Evolutionary conservation across 495 filamentous ascomycete species (phyloP), one percentile per base, ranked within the genome.

Genomic region (Hypoxylon fuscum): DNA sequence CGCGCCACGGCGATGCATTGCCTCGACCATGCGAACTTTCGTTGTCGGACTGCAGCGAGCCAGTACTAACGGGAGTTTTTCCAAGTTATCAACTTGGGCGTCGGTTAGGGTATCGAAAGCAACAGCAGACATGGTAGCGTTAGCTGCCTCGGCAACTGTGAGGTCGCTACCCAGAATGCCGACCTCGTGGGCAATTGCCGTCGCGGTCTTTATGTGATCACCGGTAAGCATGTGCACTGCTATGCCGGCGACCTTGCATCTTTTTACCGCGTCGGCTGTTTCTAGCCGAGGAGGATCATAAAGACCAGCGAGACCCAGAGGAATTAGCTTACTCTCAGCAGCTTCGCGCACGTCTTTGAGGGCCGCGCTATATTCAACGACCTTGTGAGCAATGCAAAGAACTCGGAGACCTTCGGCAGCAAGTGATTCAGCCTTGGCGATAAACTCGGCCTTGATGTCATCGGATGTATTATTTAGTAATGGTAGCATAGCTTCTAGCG

Each of bases 21-120:
- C 87, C 45, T 91, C 86, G 25, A 95, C 88, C 85, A 93, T 91
- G 43, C 89, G 85, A 27, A 92, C 85, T 69, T 91, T 92, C 18
- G 88, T 90, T 44, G 85, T 81, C 1, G 88, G 90, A 4, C 86
- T 84, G 56, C 88, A 91, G 45, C 88, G 83, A 64, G 89, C 87
- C 65, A 91, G 81, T 35, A 93, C 88, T 48, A 89, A 65, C 2
- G 89, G 87, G 6, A 92, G 79, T 20, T 79, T 79, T 23, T 88
- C 86, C 18, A 92, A 72, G 1, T 68, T 66, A 59, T 93, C 89
- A 67, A 91, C 85, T 63, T 91, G 79, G 4, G 81, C 78, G 38
- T 87, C 78, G 6, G 79, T 79, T 40, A 92, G 74, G 29, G 82
- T 82, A 70, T 90, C 88, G 51, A 91, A 91, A 53, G 88, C 78